Conservation (phyloP, 768 basidiomycete genomes). For the Omphalotus guepiniiformis region DNA sequence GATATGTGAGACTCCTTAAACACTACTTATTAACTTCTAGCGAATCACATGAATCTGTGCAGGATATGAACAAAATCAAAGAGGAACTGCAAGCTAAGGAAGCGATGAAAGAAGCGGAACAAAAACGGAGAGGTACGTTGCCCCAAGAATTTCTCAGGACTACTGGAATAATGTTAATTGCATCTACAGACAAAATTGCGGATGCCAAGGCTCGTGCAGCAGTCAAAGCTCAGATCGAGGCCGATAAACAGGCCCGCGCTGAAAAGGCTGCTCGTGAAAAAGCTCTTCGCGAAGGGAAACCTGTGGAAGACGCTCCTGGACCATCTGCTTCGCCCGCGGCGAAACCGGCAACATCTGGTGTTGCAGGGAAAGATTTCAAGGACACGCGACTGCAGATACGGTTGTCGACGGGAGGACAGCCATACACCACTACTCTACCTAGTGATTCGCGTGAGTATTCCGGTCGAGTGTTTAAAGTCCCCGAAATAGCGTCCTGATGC, state of each 20-base stretch:
- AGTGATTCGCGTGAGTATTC: conserved; percentile 69
- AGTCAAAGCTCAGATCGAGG: conserved; percentile 91
- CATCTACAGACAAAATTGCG: conserved; percentile 73
- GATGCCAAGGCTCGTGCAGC: conserved; percentile 84
- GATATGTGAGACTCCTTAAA: too few relatives aligned
- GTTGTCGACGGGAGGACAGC: conserved; percentile 73
- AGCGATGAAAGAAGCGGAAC: conserved; percentile 76
- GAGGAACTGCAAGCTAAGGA: conserved; percentile 80
- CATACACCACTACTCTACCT: conserved; percentile 75
- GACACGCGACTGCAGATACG: conserved; percentile 91
- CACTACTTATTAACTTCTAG: not conserved
- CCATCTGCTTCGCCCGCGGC: conserved; percentile 31
- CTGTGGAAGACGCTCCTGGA: conserved; percentile 30
- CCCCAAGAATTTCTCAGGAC: not conserved
- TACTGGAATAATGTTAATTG: not conserved
- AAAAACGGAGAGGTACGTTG: conserved; percentile 66
- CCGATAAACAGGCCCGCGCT: conserved; percentile 84
- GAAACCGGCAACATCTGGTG: conserved; percentile 32
- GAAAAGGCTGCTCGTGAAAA: conserved; percentile 90
- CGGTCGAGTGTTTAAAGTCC: not conserved
- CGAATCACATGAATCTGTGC: not conserved
- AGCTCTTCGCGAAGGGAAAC: conserved; percentile 77
- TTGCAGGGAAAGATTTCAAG: conserved; percentile 72
- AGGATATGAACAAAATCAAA: conserved; percentile 71
- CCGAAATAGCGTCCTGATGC: not conserved